Conservation (phyloP, 2,329 filamentous ascomycete species). For the Penicillium sp. region DNA sequence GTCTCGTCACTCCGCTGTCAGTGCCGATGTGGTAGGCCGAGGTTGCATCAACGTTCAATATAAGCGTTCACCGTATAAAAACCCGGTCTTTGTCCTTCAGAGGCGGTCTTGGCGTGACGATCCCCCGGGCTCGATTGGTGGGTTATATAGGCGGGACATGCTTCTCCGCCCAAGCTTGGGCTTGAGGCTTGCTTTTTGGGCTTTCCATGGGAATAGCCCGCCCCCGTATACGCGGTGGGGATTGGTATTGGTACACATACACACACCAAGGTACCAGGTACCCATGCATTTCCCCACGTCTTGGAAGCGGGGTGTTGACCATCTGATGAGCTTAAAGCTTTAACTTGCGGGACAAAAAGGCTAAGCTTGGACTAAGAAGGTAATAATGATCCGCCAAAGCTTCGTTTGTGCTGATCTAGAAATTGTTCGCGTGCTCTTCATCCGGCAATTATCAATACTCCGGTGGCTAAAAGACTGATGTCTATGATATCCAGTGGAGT, state of each 20-base stretch:
- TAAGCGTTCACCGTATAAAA: constrained; percentile 9
- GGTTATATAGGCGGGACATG: neutral
- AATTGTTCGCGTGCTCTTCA: neutral
- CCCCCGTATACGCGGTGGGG: too few relatives aligned
- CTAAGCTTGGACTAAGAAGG: neutral
- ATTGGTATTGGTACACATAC: too few relatives aligned
- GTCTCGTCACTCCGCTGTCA: neutral
- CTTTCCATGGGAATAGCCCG: too few relatives aligned
- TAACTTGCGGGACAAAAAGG: neutral
- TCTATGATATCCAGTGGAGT: neutral
- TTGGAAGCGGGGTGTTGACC: neutral
- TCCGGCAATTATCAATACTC: neutral
- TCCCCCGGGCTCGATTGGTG: constrained; percentile 16
- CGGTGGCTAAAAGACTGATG: neutral
- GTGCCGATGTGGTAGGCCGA: constrained; percentile 12
- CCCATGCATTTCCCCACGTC: constrained; percentile 1
- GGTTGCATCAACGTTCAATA: constrained; percentile 14
- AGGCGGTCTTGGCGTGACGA: constrained; percentile 20
- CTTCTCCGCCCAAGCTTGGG: neutral
- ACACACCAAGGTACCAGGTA: too few relatives aligned
- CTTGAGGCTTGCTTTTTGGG: neutral
- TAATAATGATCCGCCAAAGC: neutral
- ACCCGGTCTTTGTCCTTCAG: constrained; percentile 5
- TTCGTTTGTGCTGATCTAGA: neutral
- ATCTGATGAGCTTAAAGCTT: neutral